These are phyloP conservation scores for Phytophthora cryptogea DNA, from an alignment of 352 stramenopile species.

Conservation along the genomic window DNA sequence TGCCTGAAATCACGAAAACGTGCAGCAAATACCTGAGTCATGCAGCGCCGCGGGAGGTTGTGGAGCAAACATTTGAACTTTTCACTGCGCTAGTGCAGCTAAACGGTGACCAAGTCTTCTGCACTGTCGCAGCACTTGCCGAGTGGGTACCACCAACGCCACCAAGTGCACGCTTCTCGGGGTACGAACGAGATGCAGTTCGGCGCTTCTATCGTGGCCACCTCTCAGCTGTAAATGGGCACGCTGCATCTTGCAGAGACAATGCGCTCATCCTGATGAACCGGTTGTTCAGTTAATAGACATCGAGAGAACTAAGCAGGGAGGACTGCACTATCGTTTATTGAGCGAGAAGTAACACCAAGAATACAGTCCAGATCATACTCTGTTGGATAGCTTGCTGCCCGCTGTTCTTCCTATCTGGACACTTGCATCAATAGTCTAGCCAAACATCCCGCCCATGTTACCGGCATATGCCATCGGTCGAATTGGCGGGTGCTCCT, in stretches of 20 bases:
- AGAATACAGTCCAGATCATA: slow-evolving; percentile 18
- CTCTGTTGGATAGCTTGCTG: slow-evolving; percentile 24
- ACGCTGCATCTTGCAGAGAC: slow-evolving; percentile 24
- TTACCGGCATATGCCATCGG: slow-evolving; percentile 91
- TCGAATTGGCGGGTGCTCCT: slow-evolving; percentile 89
- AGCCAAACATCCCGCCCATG: slow-evolving; percentile 91
- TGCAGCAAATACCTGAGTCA: slow-evolving; percentile 56
- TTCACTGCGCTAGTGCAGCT: slow-evolving; percentile 51
- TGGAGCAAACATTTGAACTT: slow-evolving; percentile 43
- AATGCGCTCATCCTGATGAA: slow-evolving; percentile 41
- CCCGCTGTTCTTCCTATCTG: slow-evolving; percentile 30
- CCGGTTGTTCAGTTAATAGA: slow-evolving; percentile 30
- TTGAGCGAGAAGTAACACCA: slow-evolving; percentile 24
- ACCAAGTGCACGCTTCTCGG: slow-evolving; percentile 46
- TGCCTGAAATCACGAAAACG: slow-evolving; percentile 53
- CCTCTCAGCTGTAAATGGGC: slow-evolving; percentile 20
- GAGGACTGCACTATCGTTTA: slow-evolving; percentile 29
- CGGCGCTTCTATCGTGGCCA: slow-evolving; percentile 41
- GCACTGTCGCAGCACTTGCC: slow-evolving; percentile 47
- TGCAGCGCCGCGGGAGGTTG: slow-evolving; percentile 38
- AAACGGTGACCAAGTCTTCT: slow-evolving; percentile 82
- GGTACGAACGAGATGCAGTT: slow-evolving; percentile 34
- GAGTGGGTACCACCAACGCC: slow-evolving; percentile 58
- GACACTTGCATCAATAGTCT: slow-evolving; percentile 35
- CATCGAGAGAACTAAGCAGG: slow-evolving; percentile 10